Percentiles rank a stretch among this genome's conserved stretches.
These are phyloP conservation scores for Poteriospumella lacustris DNA, from an alignment of 108 stramenopile genomes.

Conservation along the genomic window DNA sequence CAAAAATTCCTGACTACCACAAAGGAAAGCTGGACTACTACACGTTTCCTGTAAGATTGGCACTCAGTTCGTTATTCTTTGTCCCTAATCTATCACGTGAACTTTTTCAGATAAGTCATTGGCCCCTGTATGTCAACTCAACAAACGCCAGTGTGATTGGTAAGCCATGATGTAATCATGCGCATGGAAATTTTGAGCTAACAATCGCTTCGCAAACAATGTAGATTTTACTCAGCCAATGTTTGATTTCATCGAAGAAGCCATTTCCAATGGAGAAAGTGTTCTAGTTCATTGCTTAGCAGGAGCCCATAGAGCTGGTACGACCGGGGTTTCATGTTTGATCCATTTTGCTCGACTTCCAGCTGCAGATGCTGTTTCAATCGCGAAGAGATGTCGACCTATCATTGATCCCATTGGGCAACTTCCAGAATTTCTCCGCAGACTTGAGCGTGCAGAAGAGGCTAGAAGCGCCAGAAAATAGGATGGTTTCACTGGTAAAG, in stretches of 20 bases:
- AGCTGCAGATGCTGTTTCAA: not conserved
- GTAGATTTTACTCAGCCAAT: slow-evolving; percentile 22
- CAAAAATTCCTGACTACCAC: slow-evolving; percentile 21
- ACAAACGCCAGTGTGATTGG: not conserved
- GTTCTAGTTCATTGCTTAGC: slow-evolving; percentile 53
- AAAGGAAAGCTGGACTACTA: not conserved
- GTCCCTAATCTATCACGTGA: not conserved
- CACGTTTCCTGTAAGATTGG: slow-evolving; percentile 19
- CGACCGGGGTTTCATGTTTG: slow-evolving; percentile 39
- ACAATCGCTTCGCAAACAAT: not conserved
- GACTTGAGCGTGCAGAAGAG: slow-evolving; percentile 18
- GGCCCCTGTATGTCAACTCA: not conserved
- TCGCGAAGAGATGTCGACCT: slow-evolving; percentile 33
- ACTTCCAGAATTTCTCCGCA: slow-evolving; percentile 17
- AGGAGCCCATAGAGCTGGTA: slow-evolving; percentile 53
- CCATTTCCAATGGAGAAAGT: not conserved
- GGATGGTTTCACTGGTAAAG: no score
- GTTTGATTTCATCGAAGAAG: slow-evolving; percentile 29
- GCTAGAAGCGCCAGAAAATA: no score
- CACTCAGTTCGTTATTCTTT: not conserved
- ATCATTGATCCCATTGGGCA: slow-evolving; percentile 43
- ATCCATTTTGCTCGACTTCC: slow-evolving; percentile 26
- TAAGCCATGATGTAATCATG: not conserved
- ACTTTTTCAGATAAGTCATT: slow-evolving; percentile 28
- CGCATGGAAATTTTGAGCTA: not conserved